Evolutionary conservation across 1,139 yeast genomes (phyloP).

Genomic region (Debaryomyces sp.): DNA sequence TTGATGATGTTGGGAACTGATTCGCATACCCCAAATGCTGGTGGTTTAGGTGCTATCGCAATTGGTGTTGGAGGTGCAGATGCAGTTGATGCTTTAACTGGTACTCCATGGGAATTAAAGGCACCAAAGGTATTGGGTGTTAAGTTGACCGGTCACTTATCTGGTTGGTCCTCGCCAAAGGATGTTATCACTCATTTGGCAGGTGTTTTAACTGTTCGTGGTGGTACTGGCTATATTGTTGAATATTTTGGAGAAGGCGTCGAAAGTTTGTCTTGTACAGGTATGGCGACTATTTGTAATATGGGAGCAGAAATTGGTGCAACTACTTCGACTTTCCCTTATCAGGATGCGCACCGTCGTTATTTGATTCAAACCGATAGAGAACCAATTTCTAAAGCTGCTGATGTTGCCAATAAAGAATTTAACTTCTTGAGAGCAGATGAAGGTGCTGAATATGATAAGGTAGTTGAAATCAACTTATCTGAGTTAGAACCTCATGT

Average conservation of each 20-base stretch:
- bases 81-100: conserved; percentile 95
- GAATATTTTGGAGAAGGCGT: conserved; percentile 98
- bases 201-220: conserved; percentile 88
- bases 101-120: conserved; percentile 98
- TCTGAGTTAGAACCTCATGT: conserved; percentile 81
- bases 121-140: conserved; percentile 95
- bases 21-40: conserved; percentile 97
- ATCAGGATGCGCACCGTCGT: conserved; percentile 81
- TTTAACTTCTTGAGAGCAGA: conserved; percentile 75
- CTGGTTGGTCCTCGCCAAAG: conserved; percentile 95
- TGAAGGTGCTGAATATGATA: conserved; percentile 79
- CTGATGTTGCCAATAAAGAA: conserved; percentile 63
- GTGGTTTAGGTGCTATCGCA: conserved; percentile 96
- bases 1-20: conserved; percentile 96
- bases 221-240: conserved; percentile 95
- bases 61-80: conserved; percentile 99
- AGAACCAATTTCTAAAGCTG: conserved; percentile 78
- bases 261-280: conserved; percentile 82
- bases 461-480: conserved; percentile 78
- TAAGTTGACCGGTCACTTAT: conserved; percentile 80
- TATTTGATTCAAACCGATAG: conserved; percentile 83
- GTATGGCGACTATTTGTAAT: conserved; percentile 99
- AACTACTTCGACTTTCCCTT: conserved; percentile 96
- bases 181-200: conserved; percentile 92
- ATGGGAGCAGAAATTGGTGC: conserved; percentile 99